A percentile compares a stretch with the other conserved stretches of the same genome.
These are phyloP conservation scores for Eucalyptus tenuipes DNA, from an alignment of 345 rosid species.

Conservation along the genomic window DNA sequence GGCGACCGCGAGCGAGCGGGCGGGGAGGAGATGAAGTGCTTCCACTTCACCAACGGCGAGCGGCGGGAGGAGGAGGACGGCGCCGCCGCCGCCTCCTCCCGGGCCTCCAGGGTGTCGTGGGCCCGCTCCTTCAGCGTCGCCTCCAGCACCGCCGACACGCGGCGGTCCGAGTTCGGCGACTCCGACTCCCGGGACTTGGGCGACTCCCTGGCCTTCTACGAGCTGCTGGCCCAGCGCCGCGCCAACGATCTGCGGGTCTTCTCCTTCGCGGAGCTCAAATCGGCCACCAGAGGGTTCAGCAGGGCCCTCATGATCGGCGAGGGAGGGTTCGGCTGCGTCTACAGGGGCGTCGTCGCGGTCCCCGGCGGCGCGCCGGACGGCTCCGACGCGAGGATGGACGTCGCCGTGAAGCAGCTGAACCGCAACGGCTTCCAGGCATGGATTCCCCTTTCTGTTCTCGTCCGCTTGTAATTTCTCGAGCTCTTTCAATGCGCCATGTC, in stretches of 20 bases:
- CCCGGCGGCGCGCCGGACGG: constrained; percentile 10
- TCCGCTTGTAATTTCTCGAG: neutral
- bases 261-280: constrained; percentile 62
- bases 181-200: constrained; percentile 68
- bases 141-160: constrained; percentile 55
- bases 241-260: constrained; percentile 73
- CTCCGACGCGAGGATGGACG: constrained; percentile 35
- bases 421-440: constrained; percentile 98
- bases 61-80: constrained; percentile 16
- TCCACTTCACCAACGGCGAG: constrained; percentile 81
- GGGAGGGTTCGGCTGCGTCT: constrained; percentile 96
- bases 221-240: constrained; percentile 47
- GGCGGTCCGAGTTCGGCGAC: constrained; percentile 84
- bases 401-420: constrained; percentile 85
- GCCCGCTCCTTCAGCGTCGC: constrained; percentile 90
- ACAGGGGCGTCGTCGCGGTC: constrained; percentile 50
- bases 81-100: constrained; percentile 15
- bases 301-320: constrained; percentile 75
- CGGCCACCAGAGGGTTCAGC: constrained; percentile 73
- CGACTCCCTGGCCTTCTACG: constrained; percentile 34
- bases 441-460: neutral
- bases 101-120: constrained; percentile 70
- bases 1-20: neutral
- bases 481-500: neutral
- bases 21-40: constrained; percentile 62